Evolutionary conservation across 2,329 filamentous ascomycete genomes (phyloP).

Genomic region (Nothophaeocryptopus gaeumannii): DNA sequence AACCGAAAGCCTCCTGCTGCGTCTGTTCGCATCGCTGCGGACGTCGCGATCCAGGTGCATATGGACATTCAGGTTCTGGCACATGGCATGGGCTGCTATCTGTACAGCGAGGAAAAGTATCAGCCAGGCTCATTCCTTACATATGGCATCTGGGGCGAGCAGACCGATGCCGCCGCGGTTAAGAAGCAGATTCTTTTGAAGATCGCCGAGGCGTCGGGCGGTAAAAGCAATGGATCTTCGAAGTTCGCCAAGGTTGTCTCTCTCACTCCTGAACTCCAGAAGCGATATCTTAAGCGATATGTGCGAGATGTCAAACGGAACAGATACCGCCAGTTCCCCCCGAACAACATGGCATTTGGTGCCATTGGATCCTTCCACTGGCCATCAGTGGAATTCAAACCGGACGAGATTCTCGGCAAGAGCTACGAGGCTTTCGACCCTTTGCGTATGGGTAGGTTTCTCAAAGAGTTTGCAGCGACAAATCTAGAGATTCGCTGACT

Average conservation of each 20-base stretch:
- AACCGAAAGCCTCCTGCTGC: constrained; percentile 9
- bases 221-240: background rate
- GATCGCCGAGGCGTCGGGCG: background rate
- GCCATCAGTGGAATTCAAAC: constrained; percentile 43
- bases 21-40: constrained; percentile 22
- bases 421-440: constrained; percentile 46
- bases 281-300: constrained; percentile 26
- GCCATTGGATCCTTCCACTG: constrained; percentile 43
- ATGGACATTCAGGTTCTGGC: constrained; percentile 18
- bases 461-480: too few relatives aligned
- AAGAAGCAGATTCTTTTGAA: constrained; percentile 19
- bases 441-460: constrained; percentile 36
- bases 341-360: constrained; percentile 21
- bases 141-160: constrained; percentile 31
- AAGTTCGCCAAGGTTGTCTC: constrained; percentile 24
- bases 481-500: too few relatives aligned
- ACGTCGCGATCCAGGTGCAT: constrained; percentile 15
- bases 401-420: constrained; percentile 41
- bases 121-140: constrained; percentile 4
- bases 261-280: constrained; percentile 22
- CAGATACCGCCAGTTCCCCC: constrained; percentile 28
- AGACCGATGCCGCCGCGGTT: constrained; percentile 15
- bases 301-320: constrained; percentile 24
- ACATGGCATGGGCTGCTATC: constrained; percentile 21
- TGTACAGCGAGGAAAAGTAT: constrained; percentile 16